Evolutionary conservation across 441 rosid genomes (phyloP).

Genomic region (Jatropha multifida): DNA sequence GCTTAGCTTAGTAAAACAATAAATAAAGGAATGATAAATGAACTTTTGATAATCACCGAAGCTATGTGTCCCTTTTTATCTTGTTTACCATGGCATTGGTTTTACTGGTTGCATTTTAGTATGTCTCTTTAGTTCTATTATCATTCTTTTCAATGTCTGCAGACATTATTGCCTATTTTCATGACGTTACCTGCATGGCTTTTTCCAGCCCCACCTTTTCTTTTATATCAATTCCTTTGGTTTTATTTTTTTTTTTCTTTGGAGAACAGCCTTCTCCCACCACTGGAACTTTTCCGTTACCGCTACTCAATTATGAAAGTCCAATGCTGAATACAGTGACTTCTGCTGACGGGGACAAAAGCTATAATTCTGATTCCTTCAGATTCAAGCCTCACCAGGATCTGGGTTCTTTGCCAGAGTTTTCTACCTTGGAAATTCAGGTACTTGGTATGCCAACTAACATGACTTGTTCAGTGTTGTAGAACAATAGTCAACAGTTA

Average conservation of each 20-base stretch:
- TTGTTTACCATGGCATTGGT: neutral
- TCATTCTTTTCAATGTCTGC: neutral
- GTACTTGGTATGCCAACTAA: constrained; percentile 22
- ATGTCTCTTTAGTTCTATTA: neutral
- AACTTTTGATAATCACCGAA: neutral
- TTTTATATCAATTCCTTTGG: neutral
- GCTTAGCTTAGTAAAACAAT: neutral
- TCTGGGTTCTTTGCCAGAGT: constrained; percentile 25
- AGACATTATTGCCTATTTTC: neutral
- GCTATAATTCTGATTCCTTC: constrained; percentile 24
- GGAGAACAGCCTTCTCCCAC: constrained; percentile 52
- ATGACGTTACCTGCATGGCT: neutral
- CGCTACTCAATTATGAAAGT: constrained; percentile 29
- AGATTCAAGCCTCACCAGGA: constrained; percentile 27
- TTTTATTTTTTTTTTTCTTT: neutral
- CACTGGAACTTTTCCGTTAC: constrained; percentile 45
- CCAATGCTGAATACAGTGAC: constrained; percentile 20
- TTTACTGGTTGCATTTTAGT: neutral
- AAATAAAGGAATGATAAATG: neutral
- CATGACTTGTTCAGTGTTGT: neutral
- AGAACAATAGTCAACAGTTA: too few species aligned
- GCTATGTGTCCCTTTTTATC: too few species aligned
- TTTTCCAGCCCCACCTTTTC: neutral
- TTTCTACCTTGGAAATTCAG: constrained; percentile 36
- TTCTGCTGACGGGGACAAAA: constrained; percentile 22